phyloP scores from a whole-genome alignment of 305 asterid genomes.

The Plantago lanceolata region DNA sequence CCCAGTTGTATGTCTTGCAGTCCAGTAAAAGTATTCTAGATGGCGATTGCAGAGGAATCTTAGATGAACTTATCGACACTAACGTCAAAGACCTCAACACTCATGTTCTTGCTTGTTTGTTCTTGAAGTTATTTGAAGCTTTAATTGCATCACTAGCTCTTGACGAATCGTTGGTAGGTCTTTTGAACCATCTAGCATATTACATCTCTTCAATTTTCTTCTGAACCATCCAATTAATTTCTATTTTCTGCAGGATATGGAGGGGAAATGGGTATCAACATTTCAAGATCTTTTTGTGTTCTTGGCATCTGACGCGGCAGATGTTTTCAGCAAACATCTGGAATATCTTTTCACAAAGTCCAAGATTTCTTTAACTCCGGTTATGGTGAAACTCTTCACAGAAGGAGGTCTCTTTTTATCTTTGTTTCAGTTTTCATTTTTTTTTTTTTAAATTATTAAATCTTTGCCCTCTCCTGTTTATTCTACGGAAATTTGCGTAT shows the following conservation, averaged over 20 bases:
- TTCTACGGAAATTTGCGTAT: constrained; percentile 1
- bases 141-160: constrained; percentile 42
- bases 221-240: constrained; percentile 20
- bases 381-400: constrained; percentile 52
- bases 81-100: constrained; percentile 46
- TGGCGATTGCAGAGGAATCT: constrained; percentile 47
- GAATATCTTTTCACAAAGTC: constrained; percentile 47
- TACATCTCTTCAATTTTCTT: not conserved
- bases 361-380: constrained; percentile 41
- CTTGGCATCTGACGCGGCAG: constrained; percentile 52
- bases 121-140: constrained; percentile 63
- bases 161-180: constrained; percentile 48
- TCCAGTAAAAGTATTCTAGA: constrained; percentile 37
- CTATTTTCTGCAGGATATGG: constrained; percentile 49
- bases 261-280: constrained; percentile 47
- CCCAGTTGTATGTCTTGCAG: constrained; percentile 37
- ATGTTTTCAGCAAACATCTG: constrained; percentile 53
- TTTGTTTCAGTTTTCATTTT: constrained; percentile 9
- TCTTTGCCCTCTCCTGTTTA: not conserved
- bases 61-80: constrained; percentile 42
- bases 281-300: constrained; percentile 66
- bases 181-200: constrained; percentile 16
- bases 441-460: not conserved
- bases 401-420: constrained; percentile 60
- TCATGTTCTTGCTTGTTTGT: constrained; percentile 58